Evolutionary conservation across 768 basidiomycete genomes (phyloP).

Genomic region (Rhodocollybia butyracea): DNA sequence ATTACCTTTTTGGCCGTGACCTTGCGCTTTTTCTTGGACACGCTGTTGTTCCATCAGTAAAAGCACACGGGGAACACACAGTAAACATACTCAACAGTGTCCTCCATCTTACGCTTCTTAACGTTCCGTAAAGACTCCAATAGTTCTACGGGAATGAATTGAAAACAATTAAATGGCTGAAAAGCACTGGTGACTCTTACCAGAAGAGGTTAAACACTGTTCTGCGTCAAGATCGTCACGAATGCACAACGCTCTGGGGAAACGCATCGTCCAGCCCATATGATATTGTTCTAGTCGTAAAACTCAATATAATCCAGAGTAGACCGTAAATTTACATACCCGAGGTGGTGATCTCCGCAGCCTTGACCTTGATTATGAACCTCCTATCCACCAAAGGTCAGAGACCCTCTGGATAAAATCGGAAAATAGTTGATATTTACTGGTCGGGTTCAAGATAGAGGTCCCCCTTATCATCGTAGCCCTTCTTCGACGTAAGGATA

Average conservation of each 20-base stretch:
- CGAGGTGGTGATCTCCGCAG: conserved; percentile 80
- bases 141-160: conserved; percentile 36
- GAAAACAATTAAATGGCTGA: neutral
- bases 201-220: conserved; percentile 71
- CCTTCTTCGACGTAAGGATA: conserved; percentile 54
- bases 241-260: conserved; percentile 81
- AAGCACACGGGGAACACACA: neutral
- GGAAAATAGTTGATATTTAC: conserved; percentile 37
- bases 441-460: conserved; percentile 87
- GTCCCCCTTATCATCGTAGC: conserved; percentile 83
- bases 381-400: conserved; percentile 51
- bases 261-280: conserved; percentile 87
- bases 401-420: neutral
- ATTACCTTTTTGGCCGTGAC: conserved; percentile 47
- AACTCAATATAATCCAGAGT: neutral
- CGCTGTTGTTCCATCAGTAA: conserved; percentile 18
- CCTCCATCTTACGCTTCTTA: conserved; percentile 75
- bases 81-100: conserved; percentile 43
- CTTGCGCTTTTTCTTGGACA: conserved; percentile 59
- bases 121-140: conserved; percentile 59
- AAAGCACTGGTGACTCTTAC: conserved; percentile 29
- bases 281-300: conserved; percentile 69
- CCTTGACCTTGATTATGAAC: conserved; percentile 91
- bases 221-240: conserved; percentile 72
- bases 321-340: conserved; percentile 36